Evolutionary conservation across 1,284 basidiomycete genomes (phyloP), one percentile per base, ranked within the genome.

Genomic region (Schizopora paradoxa): DNA sequence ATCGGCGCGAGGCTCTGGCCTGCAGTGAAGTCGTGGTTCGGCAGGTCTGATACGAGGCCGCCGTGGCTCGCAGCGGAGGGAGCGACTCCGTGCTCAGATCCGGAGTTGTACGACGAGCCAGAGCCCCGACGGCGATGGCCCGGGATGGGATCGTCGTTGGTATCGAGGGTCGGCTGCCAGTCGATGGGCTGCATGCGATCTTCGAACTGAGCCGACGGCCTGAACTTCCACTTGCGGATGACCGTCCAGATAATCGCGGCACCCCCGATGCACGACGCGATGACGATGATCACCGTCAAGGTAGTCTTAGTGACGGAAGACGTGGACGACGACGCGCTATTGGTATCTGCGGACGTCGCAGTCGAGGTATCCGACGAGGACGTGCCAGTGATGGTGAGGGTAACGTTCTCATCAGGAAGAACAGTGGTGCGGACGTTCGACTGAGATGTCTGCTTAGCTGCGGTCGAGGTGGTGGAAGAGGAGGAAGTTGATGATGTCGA

Each of bases 141-240:
- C 31, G 74, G 66, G 43, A 76, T 62, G 53, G 66, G 65, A 42
- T 63, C 63, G 33, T 57, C 54, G 14, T 54, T 54, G 19, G 71
- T 74, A 2, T 74, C 72, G 16, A 61, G 59, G 23, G 75, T 74
- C 16, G 85, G 83, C 59, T 82, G 76, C 86, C 86, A 89, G 66
- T 90, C 79, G 58, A 89, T 85, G 52, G 90, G 89, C 43, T 82
- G 77, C 67, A 91, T 80, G 58, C 88, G 86, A 53, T 81, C 75
- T 57, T 89, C 86, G 60, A 92, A 92, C 58, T 79, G 74, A 61
- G 77, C 75, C 34, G 86, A 88, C 43, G 85, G 81, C 51, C 77
- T 78, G 58, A 92, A 79, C 70, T 92, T 92, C 86, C 86, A 91
- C 66, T 91, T 92, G 68, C 91, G 83, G 73, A 92, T 88, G 57